Conservation (phyloP, 1,139 yeast species). For the Candida labiduridarum region DNA sequence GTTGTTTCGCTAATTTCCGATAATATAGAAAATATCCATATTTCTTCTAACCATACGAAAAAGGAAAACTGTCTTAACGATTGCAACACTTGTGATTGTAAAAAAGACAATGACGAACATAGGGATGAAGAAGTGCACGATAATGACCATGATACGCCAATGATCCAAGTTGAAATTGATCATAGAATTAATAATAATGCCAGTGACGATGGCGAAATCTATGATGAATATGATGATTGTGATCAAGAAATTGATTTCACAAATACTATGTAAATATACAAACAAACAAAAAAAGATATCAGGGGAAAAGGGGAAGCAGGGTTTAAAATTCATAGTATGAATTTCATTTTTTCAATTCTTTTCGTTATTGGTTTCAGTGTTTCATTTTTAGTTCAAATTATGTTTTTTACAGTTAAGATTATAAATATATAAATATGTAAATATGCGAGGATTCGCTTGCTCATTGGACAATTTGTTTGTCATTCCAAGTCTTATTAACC, state of each 20-base stretch:
- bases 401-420: not conserved
- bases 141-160: constrained; percentile 9
- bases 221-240: too few species aligned
- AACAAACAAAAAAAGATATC: too few species aligned
- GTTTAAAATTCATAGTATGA: too few species aligned
- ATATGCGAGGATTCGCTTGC: not conserved
- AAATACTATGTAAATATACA: constrained; percentile 9
- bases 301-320: too few species aligned
- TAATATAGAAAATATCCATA: constrained; percentile 4
- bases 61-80: constrained; percentile 11
- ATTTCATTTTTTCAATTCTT: too few species aligned
- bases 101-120: constrained; percentile 2
- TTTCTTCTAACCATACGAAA: constrained; percentile 3
- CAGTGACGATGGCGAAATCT: not conserved
- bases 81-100: constrained; percentile 14
- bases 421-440: too few species aligned
- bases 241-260: constrained; percentile 23
- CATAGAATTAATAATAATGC: constrained; percentile 3
- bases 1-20: constrained; percentile 3
- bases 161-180: constrained; percentile 12
- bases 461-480: constrained; percentile 1
- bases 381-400: not conserved
- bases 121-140: not conserved
- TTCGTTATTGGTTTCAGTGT: too few species aligned
- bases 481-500: not conserved